These are phyloP conservation scores for Penicillium palitans DNA, from an alignment of 2,329 filamentous ascomycete genomes.

Conservation along the genomic window DNA sequence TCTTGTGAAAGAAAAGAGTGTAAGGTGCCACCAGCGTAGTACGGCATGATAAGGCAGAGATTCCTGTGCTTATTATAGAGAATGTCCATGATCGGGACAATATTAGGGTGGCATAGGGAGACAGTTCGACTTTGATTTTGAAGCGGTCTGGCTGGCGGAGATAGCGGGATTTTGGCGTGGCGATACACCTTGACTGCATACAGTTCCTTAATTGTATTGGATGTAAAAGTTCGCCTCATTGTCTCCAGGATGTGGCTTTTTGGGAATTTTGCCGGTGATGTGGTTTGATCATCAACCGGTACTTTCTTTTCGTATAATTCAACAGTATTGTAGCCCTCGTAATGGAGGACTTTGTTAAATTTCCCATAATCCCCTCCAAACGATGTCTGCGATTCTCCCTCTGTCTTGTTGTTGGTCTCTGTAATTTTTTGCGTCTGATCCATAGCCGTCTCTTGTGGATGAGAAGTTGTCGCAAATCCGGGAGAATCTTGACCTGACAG, in stretches of 20 bases:
- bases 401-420: neutral
- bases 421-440: neutral
- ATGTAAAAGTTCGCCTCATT: slow-evolving; percentile 1
- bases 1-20: neutral
- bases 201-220: slow-evolving; percentile 5
- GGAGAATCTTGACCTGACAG: neutral
- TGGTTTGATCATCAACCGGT: neutral
- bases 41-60: slow-evolving; percentile 15
- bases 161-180: neutral
- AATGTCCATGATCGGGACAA: slow-evolving; percentile 6
- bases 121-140: neutral
- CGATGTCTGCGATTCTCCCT: neutral
- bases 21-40: slow-evolving; percentile 7
- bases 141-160: neutral
- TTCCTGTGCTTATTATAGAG: slow-evolving; percentile 7
- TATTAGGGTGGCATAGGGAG: slow-evolving; percentile 6
- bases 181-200: slow-evolving; percentile 10
- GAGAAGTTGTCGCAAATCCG: neutral
- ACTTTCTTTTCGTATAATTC: slow-evolving; percentile 8
- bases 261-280: neutral
- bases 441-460: neutral
- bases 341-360: slow-evolving; percentile 5
- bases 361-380: slow-evolving; percentile 3
- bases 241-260: neutral
- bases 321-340: neutral